Conservation (phyloP, 2,329 filamentous ascomycete species). For the Thielaviopsis cerberus region DNA sequence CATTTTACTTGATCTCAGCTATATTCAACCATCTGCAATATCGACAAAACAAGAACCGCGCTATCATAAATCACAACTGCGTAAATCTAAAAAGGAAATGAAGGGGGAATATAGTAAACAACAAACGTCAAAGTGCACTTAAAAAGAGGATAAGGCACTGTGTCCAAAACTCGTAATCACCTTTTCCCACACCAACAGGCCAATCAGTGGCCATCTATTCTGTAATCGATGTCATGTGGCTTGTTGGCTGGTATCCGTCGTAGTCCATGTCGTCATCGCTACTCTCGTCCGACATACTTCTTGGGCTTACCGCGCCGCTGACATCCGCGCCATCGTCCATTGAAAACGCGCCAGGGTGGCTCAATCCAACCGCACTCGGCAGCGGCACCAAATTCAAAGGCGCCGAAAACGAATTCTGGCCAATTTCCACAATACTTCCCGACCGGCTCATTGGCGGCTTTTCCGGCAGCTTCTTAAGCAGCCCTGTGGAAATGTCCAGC, state of each 20-base stretch:
- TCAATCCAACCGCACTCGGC: slow-evolving; percentile 16
- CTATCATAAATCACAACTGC: neutral
- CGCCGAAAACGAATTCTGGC: slow-evolving; percentile 6
- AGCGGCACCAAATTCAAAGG: neutral
- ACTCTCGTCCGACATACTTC: slow-evolving; percentile 29
- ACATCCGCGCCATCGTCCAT: slow-evolving; percentile 23
- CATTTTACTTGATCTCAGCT: neutral
- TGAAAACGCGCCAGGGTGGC: slow-evolving; percentile 18
- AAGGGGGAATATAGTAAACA: neutral
- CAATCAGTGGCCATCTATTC: slow-evolving; percentile 3
- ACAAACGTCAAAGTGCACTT: neutral
- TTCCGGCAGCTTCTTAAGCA: slow-evolving; percentile 51
- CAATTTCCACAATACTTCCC: slow-evolving; percentile 31
- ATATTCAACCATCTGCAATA: neutral
- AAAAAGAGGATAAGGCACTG: neutral
- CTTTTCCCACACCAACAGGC: neutral
- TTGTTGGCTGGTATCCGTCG: slow-evolving; percentile 12
- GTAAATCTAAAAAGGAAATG: neutral
- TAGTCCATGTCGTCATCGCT: slow-evolving; percentile 40
- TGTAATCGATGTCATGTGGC: slow-evolving; percentile 7
- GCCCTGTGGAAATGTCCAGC: slow-evolving; percentile 51
- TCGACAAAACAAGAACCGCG: neutral
- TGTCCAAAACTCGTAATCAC: neutral
- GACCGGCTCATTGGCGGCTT: slow-evolving; percentile 47
- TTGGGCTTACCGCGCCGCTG: slow-evolving; percentile 33